Evolutionary conservation across 352 stramenopile species (phyloP), one percentile per base, ranked within the genome.

Genomic region (Poterioochromonas sp.): DNA sequence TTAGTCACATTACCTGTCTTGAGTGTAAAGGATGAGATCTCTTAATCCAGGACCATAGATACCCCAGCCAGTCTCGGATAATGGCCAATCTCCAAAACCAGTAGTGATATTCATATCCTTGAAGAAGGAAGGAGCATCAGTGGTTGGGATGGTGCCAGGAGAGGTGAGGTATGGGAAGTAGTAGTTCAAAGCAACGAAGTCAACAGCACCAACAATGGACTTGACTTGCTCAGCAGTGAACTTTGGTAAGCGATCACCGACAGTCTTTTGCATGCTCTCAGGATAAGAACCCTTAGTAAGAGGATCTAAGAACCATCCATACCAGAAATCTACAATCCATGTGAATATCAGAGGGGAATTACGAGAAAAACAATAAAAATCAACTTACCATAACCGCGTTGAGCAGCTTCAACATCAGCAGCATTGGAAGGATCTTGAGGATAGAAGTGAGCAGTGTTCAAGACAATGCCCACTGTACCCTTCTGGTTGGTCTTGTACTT

Each of bases 241-340:
- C 39, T 78, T 78, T 1, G 93, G 92, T 40, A 98, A 82, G 8
- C 91, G 85, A 22, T 86, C 79, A 39, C 90, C 89, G 32, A 89
- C 85, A 77, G 87, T 85, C 53, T 92, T 79, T 71, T 87, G 89
- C 92, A 97, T 97, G 41, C 90, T 86, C 60, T 89, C 79, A 5
- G 93, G 93, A 85, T 97, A 97, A 79, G 96, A 90, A 26, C 92
- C 92, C 22, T 86, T 86, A 69, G 85, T 83, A 29, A 97, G 85
- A 0, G 93, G 93, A 77, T 97, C 91, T 5, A 88, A 88, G 78
- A 95, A 93, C 90, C 91, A 97, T 29, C 87, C 91, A 32, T 95
- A 81, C 54, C 88, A 84, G 80, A 94, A 95, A 8, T 94, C 53
- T 64, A 11, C 29, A 8, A 35, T 22, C 95, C 80, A 62, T 89